These are phyloP conservation scores for Solanum hybrid DNA, from an alignment of 305 asterid genomes.

Conservation along the genomic window DNA sequence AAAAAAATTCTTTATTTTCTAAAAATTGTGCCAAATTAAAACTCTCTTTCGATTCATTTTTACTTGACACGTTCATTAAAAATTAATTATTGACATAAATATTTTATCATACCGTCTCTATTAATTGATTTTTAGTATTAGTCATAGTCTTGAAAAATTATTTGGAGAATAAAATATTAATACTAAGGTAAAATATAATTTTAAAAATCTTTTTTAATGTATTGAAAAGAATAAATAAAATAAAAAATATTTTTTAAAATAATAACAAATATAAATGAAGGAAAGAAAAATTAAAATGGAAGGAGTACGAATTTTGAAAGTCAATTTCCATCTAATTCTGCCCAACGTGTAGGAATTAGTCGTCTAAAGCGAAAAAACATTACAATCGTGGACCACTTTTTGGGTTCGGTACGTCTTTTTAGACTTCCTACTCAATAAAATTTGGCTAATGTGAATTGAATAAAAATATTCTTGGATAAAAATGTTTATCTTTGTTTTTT, in stretches of 20 bases:
- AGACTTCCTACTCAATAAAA: neutral
- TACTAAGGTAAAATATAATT: too few species aligned
- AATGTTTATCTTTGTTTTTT: neutral
- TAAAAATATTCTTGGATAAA: neutral
- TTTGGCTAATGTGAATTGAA: neutral
- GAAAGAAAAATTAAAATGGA: neutral
- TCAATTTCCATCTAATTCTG: slow-evolving; percentile 16
- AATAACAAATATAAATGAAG: neutral
- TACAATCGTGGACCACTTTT: slow-evolving; percentile 15
- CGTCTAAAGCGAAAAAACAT: neutral
- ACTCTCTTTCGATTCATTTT: too few species aligned
- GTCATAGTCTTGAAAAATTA: neutral
- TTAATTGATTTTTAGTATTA: neutral
- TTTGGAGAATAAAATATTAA: too few species aligned
- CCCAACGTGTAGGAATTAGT: slow-evolving; percentile 4
- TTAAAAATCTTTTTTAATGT: too few species aligned
- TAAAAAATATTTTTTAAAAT: too few species aligned
- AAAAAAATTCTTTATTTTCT: neutral
- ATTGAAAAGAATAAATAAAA: neutral
- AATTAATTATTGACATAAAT: too few species aligned
- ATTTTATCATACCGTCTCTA: too few species aligned
- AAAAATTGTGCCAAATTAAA: neutral
- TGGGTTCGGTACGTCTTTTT: neutral
- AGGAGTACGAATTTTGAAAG: slow-evolving; percentile 13
- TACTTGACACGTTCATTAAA: neutral